A percentile compares a stretch with the other conserved stretches of the same genome.
These are phyloP conservation scores for Sordariomycetes sp. DNA, from an alignment of 2,329 filamentous ascomycete species.

Conservation along the genomic window DNA sequence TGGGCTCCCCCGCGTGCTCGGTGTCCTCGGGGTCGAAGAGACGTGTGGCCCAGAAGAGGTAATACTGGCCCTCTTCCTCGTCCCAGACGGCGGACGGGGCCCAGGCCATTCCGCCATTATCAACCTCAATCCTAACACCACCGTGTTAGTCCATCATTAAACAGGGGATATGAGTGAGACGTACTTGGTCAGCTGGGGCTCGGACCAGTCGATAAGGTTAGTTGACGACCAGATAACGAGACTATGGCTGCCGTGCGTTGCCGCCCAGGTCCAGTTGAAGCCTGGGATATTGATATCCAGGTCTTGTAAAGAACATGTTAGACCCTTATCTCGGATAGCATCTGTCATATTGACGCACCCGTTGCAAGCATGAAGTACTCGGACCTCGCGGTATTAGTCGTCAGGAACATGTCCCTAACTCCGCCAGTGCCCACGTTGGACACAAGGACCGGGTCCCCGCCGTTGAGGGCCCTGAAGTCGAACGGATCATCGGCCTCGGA, in stretches of 20 bases:
- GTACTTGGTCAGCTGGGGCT: neutral
- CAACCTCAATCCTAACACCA: neutral
- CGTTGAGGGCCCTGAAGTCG: neutral
- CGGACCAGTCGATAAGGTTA: neutral
- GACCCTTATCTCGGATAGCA: neutral
- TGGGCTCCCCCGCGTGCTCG: neutral
- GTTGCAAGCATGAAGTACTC: neutral
- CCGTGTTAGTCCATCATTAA: neutral
- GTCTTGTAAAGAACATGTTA: neutral
- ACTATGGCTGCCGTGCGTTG: neutral
- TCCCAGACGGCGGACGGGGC: neutral
- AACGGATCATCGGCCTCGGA: neutral
- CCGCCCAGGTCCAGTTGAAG: neutral
- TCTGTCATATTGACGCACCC: neutral
- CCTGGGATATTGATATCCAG: neutral
- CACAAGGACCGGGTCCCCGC: neutral
- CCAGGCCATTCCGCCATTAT: neutral
- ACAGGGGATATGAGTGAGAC: neutral
- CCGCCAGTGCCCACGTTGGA: neutral
- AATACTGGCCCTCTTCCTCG: neutral
- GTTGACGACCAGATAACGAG: neutral
- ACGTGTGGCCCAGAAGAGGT: neutral
- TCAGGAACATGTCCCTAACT: neutral
- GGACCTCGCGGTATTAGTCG: neutral
- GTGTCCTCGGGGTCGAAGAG: neutral